phyloP scores from a whole-genome alignment of 176 grass and related monocot genomes.

The Melocanna baccifera region DNA sequence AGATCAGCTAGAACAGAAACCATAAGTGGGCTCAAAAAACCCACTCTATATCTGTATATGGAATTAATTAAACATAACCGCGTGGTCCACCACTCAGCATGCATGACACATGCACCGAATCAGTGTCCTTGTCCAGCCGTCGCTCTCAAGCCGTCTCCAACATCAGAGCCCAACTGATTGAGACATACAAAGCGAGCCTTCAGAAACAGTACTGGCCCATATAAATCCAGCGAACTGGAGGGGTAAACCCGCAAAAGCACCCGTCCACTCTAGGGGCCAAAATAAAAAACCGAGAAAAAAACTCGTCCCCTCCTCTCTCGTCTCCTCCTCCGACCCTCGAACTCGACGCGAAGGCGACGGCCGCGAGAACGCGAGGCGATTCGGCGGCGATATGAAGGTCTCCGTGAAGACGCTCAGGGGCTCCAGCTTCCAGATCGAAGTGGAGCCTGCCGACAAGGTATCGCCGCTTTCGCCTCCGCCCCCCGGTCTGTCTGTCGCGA shows the following conservation, averaged over 20 bases:
- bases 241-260: constrained; percentile 5
- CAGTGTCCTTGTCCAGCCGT: background rate
- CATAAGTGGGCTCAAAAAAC: too few species aligned
- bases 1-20: too few species aligned
- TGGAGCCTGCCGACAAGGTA: constrained; percentile 55
- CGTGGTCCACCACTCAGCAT: background rate
- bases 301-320: background rate
- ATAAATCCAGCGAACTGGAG: background rate
- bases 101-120: background rate
- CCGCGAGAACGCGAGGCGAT: background rate
- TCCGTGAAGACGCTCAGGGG: constrained; percentile 81
- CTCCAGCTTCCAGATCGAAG: constrained; percentile 77
- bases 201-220: background rate
- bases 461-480: background rate
- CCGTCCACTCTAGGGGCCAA: constrained; percentile 1
- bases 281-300: constrained; percentile 29
- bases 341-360: background rate
- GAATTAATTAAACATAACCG: background rate
- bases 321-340: background rate
- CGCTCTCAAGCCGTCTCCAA: background rate
- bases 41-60: background rate
- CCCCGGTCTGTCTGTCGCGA: constrained; percentile 30
- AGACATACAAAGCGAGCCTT: background rate
- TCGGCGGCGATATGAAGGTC: constrained; percentile 59
- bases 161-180: background rate